These are phyloP conservation scores for Alloteropsis angusta DNA, from an alignment of 202 grass and related monocot genomes.

Conservation along the genomic window DNA sequence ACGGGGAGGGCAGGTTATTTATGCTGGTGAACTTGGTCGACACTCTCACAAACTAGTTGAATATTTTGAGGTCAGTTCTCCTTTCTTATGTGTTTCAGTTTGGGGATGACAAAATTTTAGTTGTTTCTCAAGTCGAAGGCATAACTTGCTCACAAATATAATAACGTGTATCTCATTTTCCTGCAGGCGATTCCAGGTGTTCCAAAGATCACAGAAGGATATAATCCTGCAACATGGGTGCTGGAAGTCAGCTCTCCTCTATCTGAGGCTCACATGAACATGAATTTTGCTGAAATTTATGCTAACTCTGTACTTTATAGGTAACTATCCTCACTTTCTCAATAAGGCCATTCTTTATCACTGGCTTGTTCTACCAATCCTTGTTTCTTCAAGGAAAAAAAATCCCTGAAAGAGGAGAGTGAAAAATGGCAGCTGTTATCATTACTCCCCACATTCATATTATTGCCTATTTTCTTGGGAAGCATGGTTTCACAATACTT, in stretches of 20 bases:
- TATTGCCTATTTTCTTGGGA: background rate
- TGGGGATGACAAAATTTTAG: background rate
- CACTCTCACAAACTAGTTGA: conserved; percentile 65
- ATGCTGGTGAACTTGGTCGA: conserved; percentile 67
- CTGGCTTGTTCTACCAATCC: background rate
- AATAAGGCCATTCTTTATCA: background rate
- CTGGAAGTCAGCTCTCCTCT: conserved; percentile 55
- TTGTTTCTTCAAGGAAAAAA: background rate
- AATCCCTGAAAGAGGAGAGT: background rate
- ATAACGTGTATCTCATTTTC: background rate
- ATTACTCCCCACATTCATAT: background rate
- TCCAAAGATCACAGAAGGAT: conserved; percentile 56
- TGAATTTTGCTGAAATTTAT: conserved; percentile 79
- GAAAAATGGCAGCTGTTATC: background rate
- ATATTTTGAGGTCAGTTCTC: conserved; percentile 62
- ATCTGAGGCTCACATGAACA: conserved; percentile 44
- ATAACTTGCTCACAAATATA: background rate
- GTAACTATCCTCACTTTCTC: conserved; percentile 24
- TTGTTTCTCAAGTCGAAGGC: conserved; percentile 1
- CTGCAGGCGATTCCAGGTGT: conserved; percentile 66
- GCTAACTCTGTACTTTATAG: conserved; percentile 52
- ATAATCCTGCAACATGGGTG: conserved; percentile 92
- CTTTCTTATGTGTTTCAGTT: background rate
- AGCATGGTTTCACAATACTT: background rate
- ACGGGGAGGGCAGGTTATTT: conserved; percentile 70